Base-by-base conservation (phyloP, 2,329 filamentous ascomycete species). In the Paramyrothecium sp. region DNA sequence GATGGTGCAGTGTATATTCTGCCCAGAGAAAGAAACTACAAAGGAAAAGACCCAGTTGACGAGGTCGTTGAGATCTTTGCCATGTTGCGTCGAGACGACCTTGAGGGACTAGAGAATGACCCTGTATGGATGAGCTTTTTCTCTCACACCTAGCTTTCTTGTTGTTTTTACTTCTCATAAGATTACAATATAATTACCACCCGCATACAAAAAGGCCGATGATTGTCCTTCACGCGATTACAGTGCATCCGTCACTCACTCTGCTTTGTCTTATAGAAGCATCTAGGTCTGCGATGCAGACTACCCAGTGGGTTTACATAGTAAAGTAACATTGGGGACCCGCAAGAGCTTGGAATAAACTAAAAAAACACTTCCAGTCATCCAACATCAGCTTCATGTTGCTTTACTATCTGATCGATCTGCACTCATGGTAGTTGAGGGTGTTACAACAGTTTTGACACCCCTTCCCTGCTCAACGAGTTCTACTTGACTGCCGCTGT, bases 401-500 rank as follows among this genome's bases (percentile, higher is more conserved):
- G 38, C 4, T 44, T 16, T 44, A 4, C 7, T 44, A 17, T 44
- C 38, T 19, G 13, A 19, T 19, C 13, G 13, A 44, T 16, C 13
- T 44, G 38, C 33, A 44, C 52, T 55, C 13, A 57, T 21, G 21
- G 54, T 22, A 22, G 51, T 48, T 20, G 58, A 60, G 34, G 33
- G 52, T 17, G 58, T 60, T 8, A 60, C 55, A 49, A 51, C 30
- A 44, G 56, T 60, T 22, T 57, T 56, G 8, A 51, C 47, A 19
- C 11, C 30, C 3, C 17, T n/a, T 17, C n/a, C 20, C 21, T 23
- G 3, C 8, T 54, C 47, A 3, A 57, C 58, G 19, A 58, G 48
- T 26, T 60, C 58, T 47, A 58, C 58, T 41, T 60, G 56, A 22
- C 56, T 60, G 41, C 48, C 50, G 19, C 51, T 54, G 19, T 56